A percentile compares a stretch with the other conserved stretches of the same genome.
These are phyloP conservation scores for Melampsora larici-populina DNA, from an alignment of 1,284 basidiomycete species.

Conservation along the genomic window DNA sequence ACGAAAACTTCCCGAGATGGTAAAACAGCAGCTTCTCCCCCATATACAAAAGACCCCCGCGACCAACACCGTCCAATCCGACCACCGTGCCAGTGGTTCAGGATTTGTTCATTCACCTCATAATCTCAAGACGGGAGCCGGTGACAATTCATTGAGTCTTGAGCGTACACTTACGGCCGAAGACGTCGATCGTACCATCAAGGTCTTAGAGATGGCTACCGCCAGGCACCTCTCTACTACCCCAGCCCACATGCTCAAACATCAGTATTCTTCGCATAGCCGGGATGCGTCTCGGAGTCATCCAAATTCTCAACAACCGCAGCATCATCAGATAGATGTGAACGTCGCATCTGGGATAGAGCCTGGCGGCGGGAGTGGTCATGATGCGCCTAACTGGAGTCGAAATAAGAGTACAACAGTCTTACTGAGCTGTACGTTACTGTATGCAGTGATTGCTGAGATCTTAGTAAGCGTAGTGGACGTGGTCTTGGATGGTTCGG, in stretches of 20 bases:
- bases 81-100: background rate
- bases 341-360: conserved; percentile 28
- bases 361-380: conserved; percentile 69
- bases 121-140: background rate
- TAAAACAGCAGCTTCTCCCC: conserved; percentile 51
- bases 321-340: background rate
- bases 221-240: conserved; percentile 30
- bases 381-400: conserved; percentile 96
- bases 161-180: conserved; percentile 28
- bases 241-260: background rate
- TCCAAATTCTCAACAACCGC: background rate
- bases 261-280: conserved; percentile 12
- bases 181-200: conserved; percentile 32
- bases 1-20: conserved; percentile 47
- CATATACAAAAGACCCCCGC: conserved; percentile 37
- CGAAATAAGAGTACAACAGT: conserved; percentile 79
- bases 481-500: conserved; percentile 84
- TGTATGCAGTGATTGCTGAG: conserved; percentile 95
- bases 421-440: conserved; percentile 76
- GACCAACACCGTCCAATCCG: background rate
- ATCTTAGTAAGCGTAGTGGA: conserved; percentile 94
- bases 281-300: conserved; percentile 15
- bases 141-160: background rate
- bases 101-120: background rate
- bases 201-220: conserved; percentile 38